These are phyloP conservation scores for Aquilaria yunnanensis DNA, from an alignment of 345 rosid genomes.

Conservation along the genomic window DNA sequence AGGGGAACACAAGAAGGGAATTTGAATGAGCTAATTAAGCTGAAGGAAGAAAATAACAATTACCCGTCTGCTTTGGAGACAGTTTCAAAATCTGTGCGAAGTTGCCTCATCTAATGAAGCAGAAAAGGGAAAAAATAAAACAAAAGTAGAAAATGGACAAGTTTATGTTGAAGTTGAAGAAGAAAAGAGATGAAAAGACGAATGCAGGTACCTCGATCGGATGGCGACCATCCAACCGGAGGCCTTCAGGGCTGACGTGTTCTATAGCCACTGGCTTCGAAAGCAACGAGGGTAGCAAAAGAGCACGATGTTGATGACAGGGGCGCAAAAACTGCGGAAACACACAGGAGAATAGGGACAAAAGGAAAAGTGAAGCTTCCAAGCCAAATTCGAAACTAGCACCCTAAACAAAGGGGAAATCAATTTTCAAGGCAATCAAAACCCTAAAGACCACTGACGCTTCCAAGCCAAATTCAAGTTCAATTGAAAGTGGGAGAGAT, in stretches of 20 bases:
- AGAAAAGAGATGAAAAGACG: neutral
- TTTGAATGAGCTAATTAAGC: neutral
- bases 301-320: too few relatives aligned
- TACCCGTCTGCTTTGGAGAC: slow-evolving; percentile 89
- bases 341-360: too few relatives aligned
- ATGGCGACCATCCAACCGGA: slow-evolving; percentile 78
- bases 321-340: too few relatives aligned
- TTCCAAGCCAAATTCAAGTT: too few relatives aligned
- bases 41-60: neutral
- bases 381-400: too few relatives aligned
- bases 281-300: too few relatives aligned
- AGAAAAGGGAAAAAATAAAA: neutral
- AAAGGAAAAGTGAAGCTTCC: too few relatives aligned
- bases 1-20: neutral
- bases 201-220: slow-evolving; percentile 51
- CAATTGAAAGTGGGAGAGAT: too few relatives aligned
- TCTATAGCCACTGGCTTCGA: slow-evolving; percentile 34
- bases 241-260: slow-evolving; percentile 84
- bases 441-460: too few relatives aligned
- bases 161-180: neutral
- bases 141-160: neutral
- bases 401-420: too few relatives aligned
- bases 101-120: slow-evolving; percentile 69
- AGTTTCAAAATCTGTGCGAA: slow-evolving; percentile 72
- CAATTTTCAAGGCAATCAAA: too few relatives aligned